phyloP scores from a whole-genome alignment of 2,329 filamentous ascomycete species.

The Aphanocladium album region DNA sequence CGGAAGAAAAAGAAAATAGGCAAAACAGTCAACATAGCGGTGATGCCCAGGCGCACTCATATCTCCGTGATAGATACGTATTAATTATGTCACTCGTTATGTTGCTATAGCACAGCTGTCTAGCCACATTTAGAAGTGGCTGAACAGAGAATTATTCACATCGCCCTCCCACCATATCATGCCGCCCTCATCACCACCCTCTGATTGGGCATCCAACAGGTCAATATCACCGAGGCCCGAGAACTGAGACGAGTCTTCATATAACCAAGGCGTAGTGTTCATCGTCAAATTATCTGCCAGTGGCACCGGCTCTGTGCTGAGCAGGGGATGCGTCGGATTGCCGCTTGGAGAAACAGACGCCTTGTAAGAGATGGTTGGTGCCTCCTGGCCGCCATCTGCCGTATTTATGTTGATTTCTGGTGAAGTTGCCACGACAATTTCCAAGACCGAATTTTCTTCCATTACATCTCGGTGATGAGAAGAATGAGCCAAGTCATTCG shows the following conservation, averaged over 20 bases:
- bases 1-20: background rate
- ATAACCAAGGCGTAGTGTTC: conserved; percentile 39
- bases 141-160: conserved; percentile 35
- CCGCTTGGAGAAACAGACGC: conserved; percentile 20
- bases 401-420: conserved; percentile 48
- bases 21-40: too few relatives aligned
- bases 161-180: conserved; percentile 38
- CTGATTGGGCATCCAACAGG: conserved; percentile 25
- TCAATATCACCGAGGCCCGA: conserved; percentile 33
- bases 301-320: conserved; percentile 25
- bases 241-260: conserved; percentile 37
- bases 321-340: conserved; percentile 20
- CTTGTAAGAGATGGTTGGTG: conserved; percentile 36
- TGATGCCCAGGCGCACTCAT: too few relatives aligned
- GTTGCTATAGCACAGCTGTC: background rate
- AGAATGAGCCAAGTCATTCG: conserved; percentile 36
- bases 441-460: conserved; percentile 36
- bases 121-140: conserved; percentile 26
- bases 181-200: conserved; percentile 20
- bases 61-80: background rate
- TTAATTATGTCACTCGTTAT: background rate
- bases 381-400: conserved; percentile 45
- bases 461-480: conserved; percentile 29
- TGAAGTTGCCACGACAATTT: conserved; percentile 47
- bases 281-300: conserved; percentile 33